Conservation (phyloP, 108 stramenopile genomes). For the Aurantiochytrium sp. region DNA sequence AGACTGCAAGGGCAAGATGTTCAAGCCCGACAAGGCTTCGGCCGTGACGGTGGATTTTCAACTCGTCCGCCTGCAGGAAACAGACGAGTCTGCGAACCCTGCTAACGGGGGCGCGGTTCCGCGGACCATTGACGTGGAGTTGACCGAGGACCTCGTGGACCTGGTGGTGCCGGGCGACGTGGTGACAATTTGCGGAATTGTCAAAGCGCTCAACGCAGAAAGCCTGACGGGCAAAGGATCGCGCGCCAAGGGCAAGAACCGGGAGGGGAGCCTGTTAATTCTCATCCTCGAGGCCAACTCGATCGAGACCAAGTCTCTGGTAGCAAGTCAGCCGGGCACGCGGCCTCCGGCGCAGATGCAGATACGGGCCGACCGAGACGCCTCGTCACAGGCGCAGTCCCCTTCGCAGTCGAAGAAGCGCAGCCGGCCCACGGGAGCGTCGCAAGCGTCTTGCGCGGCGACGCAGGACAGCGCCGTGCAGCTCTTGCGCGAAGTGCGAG, state of each 20-base stretch:
- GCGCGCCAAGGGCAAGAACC: constrained; percentile 56
- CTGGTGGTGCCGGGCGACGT: constrained; percentile 86
- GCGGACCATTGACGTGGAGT: constrained; percentile 79
- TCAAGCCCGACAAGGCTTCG: constrained; percentile 66
- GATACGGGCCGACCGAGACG: too few relatives aligned
- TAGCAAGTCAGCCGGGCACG: not conserved
- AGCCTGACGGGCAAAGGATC: constrained; percentile 75
- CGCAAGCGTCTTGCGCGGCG: too few relatives aligned
- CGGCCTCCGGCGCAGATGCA: not conserved
- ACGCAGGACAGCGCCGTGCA: not conserved
- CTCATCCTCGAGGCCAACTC: constrained; percentile 81
- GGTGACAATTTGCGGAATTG: constrained; percentile 77
- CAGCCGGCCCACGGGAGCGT: too few relatives aligned
- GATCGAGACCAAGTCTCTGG: constrained; percentile 61
- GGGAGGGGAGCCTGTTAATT: constrained; percentile 75
- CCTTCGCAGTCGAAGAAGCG: not conserved
- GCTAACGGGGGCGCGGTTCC: constrained; percentile 50
- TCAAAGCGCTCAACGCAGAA: constrained; percentile 79
- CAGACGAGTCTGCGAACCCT: constrained; percentile 59
- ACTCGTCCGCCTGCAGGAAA: constrained; percentile 83
- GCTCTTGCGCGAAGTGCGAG: not conserved
- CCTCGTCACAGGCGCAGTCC: not conserved
- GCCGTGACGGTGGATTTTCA: constrained; percentile 84
- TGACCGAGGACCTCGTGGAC: constrained; percentile 80
- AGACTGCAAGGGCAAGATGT: constrained; percentile 62